Evolutionary conservation across 2,329 filamentous ascomycete species (phyloP).

Genomic region (Akanthomyces muscarius): DNA sequence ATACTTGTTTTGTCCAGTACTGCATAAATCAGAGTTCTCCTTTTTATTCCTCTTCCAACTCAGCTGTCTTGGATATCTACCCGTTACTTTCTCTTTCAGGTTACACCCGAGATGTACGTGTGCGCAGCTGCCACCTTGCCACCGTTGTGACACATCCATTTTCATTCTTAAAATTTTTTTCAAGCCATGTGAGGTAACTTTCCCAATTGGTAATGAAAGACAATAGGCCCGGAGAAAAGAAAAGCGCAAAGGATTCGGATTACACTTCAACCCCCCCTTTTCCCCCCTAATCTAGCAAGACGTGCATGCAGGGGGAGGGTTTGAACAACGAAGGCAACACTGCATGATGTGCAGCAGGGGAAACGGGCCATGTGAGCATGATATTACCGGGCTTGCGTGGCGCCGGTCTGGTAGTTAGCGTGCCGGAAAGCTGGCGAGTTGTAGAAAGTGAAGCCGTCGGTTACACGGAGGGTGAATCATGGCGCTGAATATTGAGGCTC

Average conservation of each 20-base stretch:
- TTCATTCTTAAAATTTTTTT: background rate
- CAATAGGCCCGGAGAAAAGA: too few relatives aligned
- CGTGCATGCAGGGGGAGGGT: background rate
- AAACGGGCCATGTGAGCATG: background rate
- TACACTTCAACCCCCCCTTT: too few relatives aligned
- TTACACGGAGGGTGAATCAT: background rate
- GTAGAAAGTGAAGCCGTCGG: background rate
- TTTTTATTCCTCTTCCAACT: background rate
- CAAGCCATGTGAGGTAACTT: background rate
- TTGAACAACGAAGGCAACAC: background rate
- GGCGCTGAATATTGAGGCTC: background rate
- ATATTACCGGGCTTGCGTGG: too few relatives aligned
- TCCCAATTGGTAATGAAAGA: background rate
- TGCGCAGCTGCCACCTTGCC: background rate
- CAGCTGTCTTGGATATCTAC: background rate
- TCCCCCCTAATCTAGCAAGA: background rate
- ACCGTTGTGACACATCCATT: background rate
- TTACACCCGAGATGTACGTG: slow-evolving; percentile 3
- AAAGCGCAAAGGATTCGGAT: too few relatives aligned
- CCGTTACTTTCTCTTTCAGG: background rate
- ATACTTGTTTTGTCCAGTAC: background rate
- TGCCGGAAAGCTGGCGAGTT: too few relatives aligned
- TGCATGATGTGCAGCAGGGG: background rate
- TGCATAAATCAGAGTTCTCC: background rate
- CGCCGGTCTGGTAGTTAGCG: too few relatives aligned